These are phyloP conservation scores for Zasmidium angulare DNA, from an alignment of 2,329 filamentous ascomycete species.

Conservation along the genomic window DNA sequence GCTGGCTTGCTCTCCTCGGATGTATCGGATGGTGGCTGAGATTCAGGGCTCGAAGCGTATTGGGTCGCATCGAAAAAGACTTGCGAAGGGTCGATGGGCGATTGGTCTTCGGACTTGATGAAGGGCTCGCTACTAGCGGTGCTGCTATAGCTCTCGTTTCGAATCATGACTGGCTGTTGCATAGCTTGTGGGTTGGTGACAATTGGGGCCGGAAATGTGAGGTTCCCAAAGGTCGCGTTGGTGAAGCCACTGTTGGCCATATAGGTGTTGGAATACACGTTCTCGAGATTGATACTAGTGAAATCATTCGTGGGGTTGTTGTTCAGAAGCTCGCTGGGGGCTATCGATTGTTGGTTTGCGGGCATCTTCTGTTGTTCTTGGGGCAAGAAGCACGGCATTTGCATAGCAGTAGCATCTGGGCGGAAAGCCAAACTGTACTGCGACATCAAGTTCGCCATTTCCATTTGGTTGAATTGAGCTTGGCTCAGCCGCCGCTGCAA, in stretches of 20 bases:
- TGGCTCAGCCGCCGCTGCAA: constrained; percentile 30
- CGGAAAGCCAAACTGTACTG: constrained; percentile 31
- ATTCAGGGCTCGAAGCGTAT: constrained; percentile 34
- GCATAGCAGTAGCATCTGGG: constrained; percentile 22
- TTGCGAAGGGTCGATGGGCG: constrained; percentile 43
- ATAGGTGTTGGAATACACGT: constrained; percentile 14
- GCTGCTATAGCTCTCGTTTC: constrained; percentile 28
- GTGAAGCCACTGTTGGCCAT: constrained; percentile 11
- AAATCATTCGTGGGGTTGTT: constrained; percentile 10
- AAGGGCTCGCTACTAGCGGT: constrained; percentile 33
- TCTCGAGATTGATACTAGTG: constrained; percentile 14
- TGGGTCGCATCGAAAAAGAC: constrained; percentile 38
- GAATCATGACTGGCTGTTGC: constrained; percentile 22
- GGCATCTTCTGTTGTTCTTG: constrained; percentile 20
- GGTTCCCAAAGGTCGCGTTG: constrained; percentile 24
- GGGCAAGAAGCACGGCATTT: constrained; percentile 18
- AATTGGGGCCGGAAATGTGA: constrained; percentile 22
- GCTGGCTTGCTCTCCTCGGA: constrained; percentile 43
- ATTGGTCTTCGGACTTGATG: constrained; percentile 46
- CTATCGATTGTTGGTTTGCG: constrained; percentile 21
- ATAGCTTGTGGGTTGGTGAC: constrained; percentile 9
- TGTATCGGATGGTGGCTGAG: constrained; percentile 45
- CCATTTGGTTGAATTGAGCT: constrained; percentile 24
- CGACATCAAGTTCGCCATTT: constrained; percentile 30
- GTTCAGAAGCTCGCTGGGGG: constrained; percentile 25